These are phyloP conservation scores for Leonotis leonurus DNA, from an alignment of 257 asterid genomes.

Conservation along the genomic window DNA sequence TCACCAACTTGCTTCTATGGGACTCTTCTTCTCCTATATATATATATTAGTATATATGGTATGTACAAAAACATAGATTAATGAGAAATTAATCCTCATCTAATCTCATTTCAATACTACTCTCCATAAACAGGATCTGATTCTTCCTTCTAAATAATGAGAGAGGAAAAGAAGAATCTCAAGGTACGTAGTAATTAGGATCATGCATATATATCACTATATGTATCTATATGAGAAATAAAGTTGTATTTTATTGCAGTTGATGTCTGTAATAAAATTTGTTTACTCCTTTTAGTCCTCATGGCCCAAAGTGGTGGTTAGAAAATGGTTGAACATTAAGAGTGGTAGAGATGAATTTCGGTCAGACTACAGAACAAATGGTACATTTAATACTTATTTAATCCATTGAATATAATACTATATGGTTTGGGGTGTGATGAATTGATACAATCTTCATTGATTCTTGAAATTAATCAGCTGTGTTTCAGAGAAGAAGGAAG, in stretches of 20 bases:
- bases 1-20: not conserved
- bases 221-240: not conserved
- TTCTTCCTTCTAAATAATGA: conserved; percentile 38
- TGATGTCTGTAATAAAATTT: not conserved
- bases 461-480: conserved; percentile 18
- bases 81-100: too few species aligned
- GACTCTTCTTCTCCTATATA: too few species aligned
- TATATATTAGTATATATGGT: too few species aligned
- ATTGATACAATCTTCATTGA: not conserved
- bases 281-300: conserved; percentile 38
- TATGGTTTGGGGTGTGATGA: not conserved
- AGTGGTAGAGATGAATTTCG: conserved; percentile 47
- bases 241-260: not conserved
- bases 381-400: conserved; percentile 15
- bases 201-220: not conserved
- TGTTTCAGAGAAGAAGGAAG: conserved; percentile 45
- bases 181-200: conserved; percentile 32
- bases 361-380: conserved; percentile 43
- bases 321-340: conserved; percentile 61
- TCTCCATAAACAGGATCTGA: conserved; percentile 4
- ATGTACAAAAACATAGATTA: too few species aligned
- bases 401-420: not conserved
- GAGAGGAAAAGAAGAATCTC: conserved; percentile 23
- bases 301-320: conserved; percentile 62
- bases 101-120: not conserved